Percentiles rank a stretch among this genome's conserved stretches.
Conservation (phyloP, 2,329 filamentous ascomycete species). For the Cucurbitaria berberidis region DNA sequence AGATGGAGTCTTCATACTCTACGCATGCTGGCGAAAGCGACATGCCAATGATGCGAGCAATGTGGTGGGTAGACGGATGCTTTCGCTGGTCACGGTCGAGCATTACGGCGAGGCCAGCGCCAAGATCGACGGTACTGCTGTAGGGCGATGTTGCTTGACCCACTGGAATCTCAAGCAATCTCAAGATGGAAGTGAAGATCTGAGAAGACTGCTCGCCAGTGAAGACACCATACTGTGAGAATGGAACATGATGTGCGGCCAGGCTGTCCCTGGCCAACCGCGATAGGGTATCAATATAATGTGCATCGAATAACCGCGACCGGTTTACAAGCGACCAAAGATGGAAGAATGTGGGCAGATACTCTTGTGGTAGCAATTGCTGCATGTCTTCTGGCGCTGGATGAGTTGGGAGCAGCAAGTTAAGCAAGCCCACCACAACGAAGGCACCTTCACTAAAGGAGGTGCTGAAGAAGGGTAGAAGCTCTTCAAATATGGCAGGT, state of each 20-base stretch:
- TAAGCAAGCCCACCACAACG: conserved; percentile 87
- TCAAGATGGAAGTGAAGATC: conserved; percentile 88
- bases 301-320: conserved; percentile 84
- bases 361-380: conserved; percentile 84
- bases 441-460: conserved; percentile 92
- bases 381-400: conserved; percentile 73
- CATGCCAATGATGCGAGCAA: conserved; percentile 91
- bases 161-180: conserved; percentile 92
- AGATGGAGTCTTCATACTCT: conserved; percentile 75
- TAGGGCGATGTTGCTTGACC: conserved; percentile 96
- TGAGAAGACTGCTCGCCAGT: conserved; percentile 89
- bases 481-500: conserved; percentile 67
- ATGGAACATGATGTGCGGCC: conserved; percentile 74
- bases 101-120: conserved; percentile 81
- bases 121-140: conserved; percentile 76
- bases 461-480: conserved; percentile 76
- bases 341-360: conserved; percentile 94
- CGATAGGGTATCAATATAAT: conserved; percentile 89
- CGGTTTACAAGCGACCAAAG: conserved; percentile 92
- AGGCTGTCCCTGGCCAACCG: conserved; percentile 85
- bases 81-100: conserved; percentile 93
- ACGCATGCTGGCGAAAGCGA: conserved; percentile 86
- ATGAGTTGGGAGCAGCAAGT: conserved; percentile 84
- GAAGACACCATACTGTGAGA: conserved; percentile 87
- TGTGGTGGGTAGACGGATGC: conserved; percentile 88